Evolutionary conservation across 768 basidiomycete species (phyloP).

Genomic region (Russula sp.): DNA sequence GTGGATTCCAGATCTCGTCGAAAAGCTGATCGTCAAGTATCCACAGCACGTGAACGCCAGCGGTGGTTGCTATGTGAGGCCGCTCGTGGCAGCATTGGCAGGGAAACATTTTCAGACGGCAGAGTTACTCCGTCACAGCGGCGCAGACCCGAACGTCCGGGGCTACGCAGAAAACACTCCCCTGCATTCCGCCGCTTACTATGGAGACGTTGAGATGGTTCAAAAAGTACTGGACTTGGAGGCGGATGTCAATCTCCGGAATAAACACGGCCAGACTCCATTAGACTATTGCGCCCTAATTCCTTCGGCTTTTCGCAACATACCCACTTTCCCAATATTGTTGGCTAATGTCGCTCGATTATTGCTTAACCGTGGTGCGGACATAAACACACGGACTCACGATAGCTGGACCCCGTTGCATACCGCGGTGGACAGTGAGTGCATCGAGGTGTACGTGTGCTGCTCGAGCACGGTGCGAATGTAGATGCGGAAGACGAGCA

Average conservation of each 20-base stretch:
- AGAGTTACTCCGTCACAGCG: background rate
- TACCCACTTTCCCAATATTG: too few species aligned
- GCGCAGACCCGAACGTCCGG: background rate
- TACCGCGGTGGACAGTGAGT: too few species aligned
- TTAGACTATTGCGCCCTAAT: background rate
- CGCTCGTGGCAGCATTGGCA: background rate
- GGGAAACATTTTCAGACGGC: background rate
- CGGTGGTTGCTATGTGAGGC: background rate
- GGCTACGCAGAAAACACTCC: background rate
- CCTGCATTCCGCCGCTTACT: background rate
- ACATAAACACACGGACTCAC: too few species aligned
- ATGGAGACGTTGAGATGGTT: background rate
- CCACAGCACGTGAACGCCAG: background rate
- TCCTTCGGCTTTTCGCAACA: too few species aligned
- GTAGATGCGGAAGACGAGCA: too few species aligned
- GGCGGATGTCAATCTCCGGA: background rate
- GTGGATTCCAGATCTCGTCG: background rate
- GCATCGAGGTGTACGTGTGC: too few species aligned
- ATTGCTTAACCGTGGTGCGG: too few species aligned
- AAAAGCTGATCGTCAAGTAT: background rate
- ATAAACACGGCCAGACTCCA: background rate
- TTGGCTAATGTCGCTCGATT: too few species aligned
- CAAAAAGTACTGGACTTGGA: background rate
- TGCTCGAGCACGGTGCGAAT: too few species aligned
- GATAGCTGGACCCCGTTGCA: too few species aligned